Base-by-base conservation (phyloP, 164 flowering plant species). In the Piper betle region DNA sequence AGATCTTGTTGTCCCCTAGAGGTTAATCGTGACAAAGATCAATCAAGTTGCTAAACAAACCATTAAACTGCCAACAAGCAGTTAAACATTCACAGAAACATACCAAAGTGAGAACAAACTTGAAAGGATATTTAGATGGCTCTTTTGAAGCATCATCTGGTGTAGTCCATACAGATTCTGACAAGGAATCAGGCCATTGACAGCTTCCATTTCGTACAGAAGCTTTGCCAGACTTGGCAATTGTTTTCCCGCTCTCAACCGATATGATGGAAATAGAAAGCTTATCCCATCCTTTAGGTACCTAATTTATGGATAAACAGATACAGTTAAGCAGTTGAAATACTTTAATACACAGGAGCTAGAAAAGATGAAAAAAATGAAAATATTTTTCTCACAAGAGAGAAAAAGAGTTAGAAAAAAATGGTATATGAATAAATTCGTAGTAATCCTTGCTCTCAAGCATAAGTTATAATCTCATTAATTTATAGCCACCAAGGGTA, bases 261-360 rank as follows among this genome's bases (percentile, higher is more conserved):
- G 80, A 79, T 39, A 74, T 18, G 39, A 80, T 59, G 43, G 80
- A 80, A 41, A 82, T 78, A 37, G 72, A 68, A 67, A 84, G 78
- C 68, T 74, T 82, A 77, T 84, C 86, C 89, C 89, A 81, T 66
- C 84, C 89, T 76, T 75, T 82, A 16, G 86, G 86, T 8, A 84
- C 89, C 89, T 84, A 46, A 46, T 46, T 10, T 10, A 15, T 46
- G 3, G 50, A 8, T 6, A 2, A 6, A 10, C 3, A 46, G 68
- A 39, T 37, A 39, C 38, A 46, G 46, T 4, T 57, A 54, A 57
- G 17, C 10, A 20, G 18, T 53, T 38, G 48, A 37, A 25, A 55
- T 52, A 43, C 19, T 53, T 58, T 12, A 2, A 9, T 10, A 46
- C 50, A 46, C 50, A 46, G 3, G 12, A 46, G 15, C 6, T 46